phyloP scores from a whole-genome alignment of 2,329 filamentous ascomycete species.

The Blastomyces percursus region DNA sequence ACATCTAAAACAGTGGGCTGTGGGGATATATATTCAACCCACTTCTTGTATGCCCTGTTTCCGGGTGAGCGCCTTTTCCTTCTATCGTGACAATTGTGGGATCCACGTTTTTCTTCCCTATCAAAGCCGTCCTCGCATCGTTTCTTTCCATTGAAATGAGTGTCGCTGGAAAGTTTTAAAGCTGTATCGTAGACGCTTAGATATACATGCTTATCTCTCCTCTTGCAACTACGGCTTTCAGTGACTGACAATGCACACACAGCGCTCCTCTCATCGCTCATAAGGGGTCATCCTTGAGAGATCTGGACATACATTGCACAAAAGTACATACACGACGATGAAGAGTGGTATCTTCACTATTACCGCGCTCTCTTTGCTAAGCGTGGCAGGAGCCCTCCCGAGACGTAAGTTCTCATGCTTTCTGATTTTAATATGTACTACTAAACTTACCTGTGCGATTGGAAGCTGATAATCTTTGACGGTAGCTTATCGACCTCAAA shows the following conservation, averaged over 20 bases:
- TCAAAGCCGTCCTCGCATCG: too few species aligned
- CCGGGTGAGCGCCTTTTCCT: background rate
- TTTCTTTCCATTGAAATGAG: background rate
- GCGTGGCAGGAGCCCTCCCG: slow-evolving; percentile 36
- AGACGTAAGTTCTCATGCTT: slow-evolving; percentile 19
- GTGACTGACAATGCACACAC: background rate
- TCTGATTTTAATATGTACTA: background rate
- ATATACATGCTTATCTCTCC: background rate
- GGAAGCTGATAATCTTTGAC: slow-evolving; percentile 5
- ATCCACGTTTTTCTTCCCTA: background rate
- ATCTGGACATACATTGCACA: background rate
- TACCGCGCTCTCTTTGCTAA: slow-evolving; percentile 31
- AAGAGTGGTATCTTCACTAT: slow-evolving; percentile 32
- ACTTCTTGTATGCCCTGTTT: background rate
- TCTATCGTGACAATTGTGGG: background rate
- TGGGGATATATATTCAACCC: background rate
- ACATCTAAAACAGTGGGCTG: background rate
- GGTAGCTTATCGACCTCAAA: slow-evolving; percentile 22
- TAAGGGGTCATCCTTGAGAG: background rate
- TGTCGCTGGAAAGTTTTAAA: background rate
- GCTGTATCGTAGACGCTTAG: background rate
- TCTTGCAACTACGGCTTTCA: too few species aligned
- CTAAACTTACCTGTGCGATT: background rate
- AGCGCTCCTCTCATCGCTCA: slow-evolving; percentile 2
- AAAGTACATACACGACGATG: slow-evolving; percentile 30